A percentile compares a stretch with the other conserved stretches of the same genome.
Evolutionary conservation across 371 early-diverging fungal genomes (phyloP).

Genomic region (Mortierella sp.): DNA sequence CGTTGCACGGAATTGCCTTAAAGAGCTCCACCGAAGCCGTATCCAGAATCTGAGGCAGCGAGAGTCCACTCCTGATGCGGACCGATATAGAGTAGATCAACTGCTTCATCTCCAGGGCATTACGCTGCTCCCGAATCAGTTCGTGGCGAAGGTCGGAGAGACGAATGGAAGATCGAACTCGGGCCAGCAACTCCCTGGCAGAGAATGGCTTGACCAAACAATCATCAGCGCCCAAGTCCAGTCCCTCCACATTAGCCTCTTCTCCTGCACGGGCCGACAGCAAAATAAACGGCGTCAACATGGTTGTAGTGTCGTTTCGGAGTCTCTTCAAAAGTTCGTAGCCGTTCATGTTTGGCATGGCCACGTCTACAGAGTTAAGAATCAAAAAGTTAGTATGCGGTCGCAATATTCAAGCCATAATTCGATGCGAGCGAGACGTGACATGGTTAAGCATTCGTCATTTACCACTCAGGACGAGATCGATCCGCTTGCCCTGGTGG

Average conservation of each 20-base stretch:
- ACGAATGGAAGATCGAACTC: slow-evolving; percentile 60
- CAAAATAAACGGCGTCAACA: slow-evolving; percentile 63
- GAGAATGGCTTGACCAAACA: slow-evolving; percentile 66
- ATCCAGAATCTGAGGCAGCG: slow-evolving; percentile 48
- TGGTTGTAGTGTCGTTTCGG: slow-evolving; percentile 44
- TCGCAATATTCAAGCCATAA: not conserved
- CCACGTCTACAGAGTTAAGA: slow-evolving; percentile 49
- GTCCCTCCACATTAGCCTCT: slow-evolving; percentile 63
- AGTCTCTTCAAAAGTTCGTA: slow-evolving; percentile 57
- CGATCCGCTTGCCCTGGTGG: slow-evolving; percentile 52
- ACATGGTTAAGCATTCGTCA: too few species aligned
- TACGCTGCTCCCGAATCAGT: slow-evolving; percentile 51
- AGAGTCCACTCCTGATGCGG: slow-evolving; percentile 52
- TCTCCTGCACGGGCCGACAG: slow-evolving; percentile 64
- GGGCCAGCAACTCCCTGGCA: slow-evolving; percentile 63
- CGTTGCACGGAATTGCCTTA: slow-evolving; percentile 54
- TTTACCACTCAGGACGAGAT: slow-evolving; percentile 58
- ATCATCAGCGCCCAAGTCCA: slow-evolving; percentile 62
- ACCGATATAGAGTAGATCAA: slow-evolving; percentile 56
- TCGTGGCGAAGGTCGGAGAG: slow-evolving; percentile 59
- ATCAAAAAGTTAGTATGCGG: not conserved
- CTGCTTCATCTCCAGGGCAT: slow-evolving; percentile 57
- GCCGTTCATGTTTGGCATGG: slow-evolving; percentile 69
- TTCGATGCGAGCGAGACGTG: not conserved
- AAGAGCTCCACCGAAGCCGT: slow-evolving; percentile 49